Evolutionary conservation across 73 alveolate species (phyloP), one percentile per base, ranked within the genome.

Genomic region (Tetrahymena thermophila): DNA sequence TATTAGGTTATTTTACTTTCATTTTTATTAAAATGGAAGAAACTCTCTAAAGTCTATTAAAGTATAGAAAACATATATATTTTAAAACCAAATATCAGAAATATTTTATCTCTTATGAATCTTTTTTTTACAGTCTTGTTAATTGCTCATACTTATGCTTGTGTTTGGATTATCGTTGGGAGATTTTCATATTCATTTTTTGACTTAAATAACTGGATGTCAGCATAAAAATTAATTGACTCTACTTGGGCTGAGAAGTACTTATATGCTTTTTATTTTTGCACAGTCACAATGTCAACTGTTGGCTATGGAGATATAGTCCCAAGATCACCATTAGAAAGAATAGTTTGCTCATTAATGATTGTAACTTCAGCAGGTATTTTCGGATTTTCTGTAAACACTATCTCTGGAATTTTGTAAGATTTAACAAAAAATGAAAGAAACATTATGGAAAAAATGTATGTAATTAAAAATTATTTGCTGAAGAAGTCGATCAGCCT

Each of bases 241-340:
- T 71, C 89, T 71, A 8, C 89, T 7, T 71, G 89, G 89, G 89
- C 35, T n/a, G 37, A 71, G n/a, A 19, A 95, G 56, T 89, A 95
- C 44, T 34, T 95, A 13, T 94, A 95, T 17, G 95, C 95, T 17
- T 95, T 95, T 16, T 95, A 95, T 35, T 95, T 43, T 44, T 89
- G 95, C 9, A 89, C 94, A 8, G 95, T 95, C 8, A 95, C 95
- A 4, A 95, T 95, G 96, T 84, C 93, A 9, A 95, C 95, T 43
- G 96, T 95, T 10, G 96, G 96, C 14, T 95, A 95, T 85, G 96
- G 96, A 14, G 96, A 95, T 44, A 95, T 95, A 9, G 95, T 55
- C 11, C 96, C 96, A 0, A 44, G 35, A 95, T 71, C 89, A 3
- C 89, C 89, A 28, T 31, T 71, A 25, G 89, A 71, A 71, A 71